Evolutionary conservation across 169 alveolate genomes (phyloP), one percentile per base, ranked within the genome.

Genomic region (Blepharisma undulans): DNA sequence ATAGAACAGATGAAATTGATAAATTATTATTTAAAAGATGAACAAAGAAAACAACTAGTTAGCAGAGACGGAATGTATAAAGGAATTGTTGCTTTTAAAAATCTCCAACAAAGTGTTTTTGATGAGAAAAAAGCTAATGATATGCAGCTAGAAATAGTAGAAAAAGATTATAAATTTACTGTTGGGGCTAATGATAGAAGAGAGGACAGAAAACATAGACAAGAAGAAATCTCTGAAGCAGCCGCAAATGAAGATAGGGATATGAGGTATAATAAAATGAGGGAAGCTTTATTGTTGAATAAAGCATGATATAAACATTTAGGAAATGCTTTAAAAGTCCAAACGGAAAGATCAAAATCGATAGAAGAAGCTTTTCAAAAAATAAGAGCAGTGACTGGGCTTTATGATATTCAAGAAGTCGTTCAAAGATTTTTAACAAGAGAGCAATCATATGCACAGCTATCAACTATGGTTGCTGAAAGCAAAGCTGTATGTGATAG

Each of bases 241-340:
- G 95, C 95, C 16, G 95, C 95, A 0, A 93, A 93, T 91, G 95
- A 93, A 78, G 88, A 91, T 61, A 93, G 92, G 48, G 95, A 93
- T 78, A 88, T 93, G 25, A 92, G 92, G 34, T 93, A 90, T 32
- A 48, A 87, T 27, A 91, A 87, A 30, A 29, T 92, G 59, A 32
- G 96, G 30, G 95, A 93, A 76, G 90, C 88, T 36, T 87, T 81
- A 30, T 87, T 91, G 95, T 90, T 87, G 5, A 81, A 93, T 27
- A 93, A 87, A 72, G 74, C 92, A 48, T 91, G 94, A 93, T 59
- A 86, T 19, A 74, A 89, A 32, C 91, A 86, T 87, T 76, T 89
- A 48, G 91, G 92, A 72, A 61, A 81, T 48, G 90, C 92, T 84
- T 91, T 94, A 93, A 89, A 87, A 60, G 86, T 74, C 10, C 95